Evolutionary conservation across 352 stramenopile species (phyloP).

Genomic region (Phytophthora macrochlamydospora): DNA sequence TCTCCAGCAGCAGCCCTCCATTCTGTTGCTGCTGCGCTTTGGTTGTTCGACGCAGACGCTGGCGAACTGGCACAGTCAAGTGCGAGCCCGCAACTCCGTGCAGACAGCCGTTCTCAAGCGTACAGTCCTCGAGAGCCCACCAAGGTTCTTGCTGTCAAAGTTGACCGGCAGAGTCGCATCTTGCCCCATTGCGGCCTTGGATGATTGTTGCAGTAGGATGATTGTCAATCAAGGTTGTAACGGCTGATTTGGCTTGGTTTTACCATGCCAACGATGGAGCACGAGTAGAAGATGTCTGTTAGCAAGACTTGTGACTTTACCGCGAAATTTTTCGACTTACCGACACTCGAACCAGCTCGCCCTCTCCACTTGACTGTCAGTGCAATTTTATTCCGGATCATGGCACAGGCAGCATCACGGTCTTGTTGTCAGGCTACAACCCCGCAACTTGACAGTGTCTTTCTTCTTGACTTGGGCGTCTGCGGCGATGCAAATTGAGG

Average conservation of each 20-base stretch:
- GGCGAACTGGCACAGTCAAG: conserved; percentile 76
- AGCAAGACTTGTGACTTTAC: no score
- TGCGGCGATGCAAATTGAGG: no score
- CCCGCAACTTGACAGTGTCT: no score
- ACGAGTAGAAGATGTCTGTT: conserved; percentile 5
- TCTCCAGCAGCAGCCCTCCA: conserved; percentile 60
- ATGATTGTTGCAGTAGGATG: conserved; percentile 1
- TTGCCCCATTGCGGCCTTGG: neutral
- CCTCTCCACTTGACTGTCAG: no score
- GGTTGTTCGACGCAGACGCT: conserved; percentile 82
- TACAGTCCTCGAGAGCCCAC: conserved; percentile 96
- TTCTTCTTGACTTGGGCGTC: no score
- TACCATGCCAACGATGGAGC: neutral
- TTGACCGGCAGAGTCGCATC: neutral
- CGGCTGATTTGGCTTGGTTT: neutral
- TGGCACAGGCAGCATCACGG: no score
- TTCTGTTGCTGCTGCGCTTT: conserved; percentile 47
- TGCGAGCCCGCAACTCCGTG: conserved; percentile 93
- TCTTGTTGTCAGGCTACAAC: no score
- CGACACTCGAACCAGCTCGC: no score
- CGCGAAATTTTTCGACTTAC: no score
- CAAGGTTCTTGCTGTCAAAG: conserved; percentile 72
- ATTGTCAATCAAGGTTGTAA: neutral
- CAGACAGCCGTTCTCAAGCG: conserved; percentile 94
- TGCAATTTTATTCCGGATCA: no score